Evolutionary conservation across 1,284 basidiomycete species (phyloP), one percentile per base, ranked within the genome.

Genomic region (Afroboletus lepidellus): DNA sequence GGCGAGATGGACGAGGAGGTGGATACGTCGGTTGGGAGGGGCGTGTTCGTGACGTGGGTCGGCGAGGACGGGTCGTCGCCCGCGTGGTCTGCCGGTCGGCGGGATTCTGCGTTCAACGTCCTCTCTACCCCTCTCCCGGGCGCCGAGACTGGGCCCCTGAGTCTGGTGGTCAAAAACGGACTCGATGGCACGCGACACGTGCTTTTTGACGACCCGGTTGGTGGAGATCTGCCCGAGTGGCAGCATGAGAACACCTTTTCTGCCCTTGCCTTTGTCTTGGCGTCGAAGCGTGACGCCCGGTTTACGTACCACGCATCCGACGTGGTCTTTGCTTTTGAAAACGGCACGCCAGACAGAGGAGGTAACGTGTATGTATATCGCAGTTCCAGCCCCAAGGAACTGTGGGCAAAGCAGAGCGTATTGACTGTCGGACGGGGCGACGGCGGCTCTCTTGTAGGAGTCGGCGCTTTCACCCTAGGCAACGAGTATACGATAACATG

Each of bases 191-290:
- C 85, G 0, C 71, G 90, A 32, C 93, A 90, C 68, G 63, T 73
- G 41, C 78, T 86, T 9, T 57, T 64, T 21, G 59, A 65, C 2
- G 60, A 60, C 21, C 37, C 37, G 15, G 36, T 59, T 46, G 55
- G 41, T 7, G 39, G 18, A 11, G 30, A 41, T 39, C 21, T n/a
- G 15, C 70, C 71, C 8, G 58, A 51, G 24, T 98, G 95, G 95
- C 73, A 60, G 37, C 95, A 98, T 67, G 69, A 71, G 2, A 77
- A 82, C 11, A 97, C 94, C 0, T 92, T 86, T 66, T 87, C 92
- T 5, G 96, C 94, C 0, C 79, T 99, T 5, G 81, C 92, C 1
- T 99, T 98, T 65, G 96, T 98, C 18, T 78, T 99, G 27, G 93
- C 94, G 1, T 95, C 93, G 5, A 99, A 99, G 69, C 84, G 84